These are phyloP conservation scores for Diaporthe nobilis DNA, from an alignment of 2,329 filamentous ascomycete genomes.

Conservation along the genomic window DNA sequence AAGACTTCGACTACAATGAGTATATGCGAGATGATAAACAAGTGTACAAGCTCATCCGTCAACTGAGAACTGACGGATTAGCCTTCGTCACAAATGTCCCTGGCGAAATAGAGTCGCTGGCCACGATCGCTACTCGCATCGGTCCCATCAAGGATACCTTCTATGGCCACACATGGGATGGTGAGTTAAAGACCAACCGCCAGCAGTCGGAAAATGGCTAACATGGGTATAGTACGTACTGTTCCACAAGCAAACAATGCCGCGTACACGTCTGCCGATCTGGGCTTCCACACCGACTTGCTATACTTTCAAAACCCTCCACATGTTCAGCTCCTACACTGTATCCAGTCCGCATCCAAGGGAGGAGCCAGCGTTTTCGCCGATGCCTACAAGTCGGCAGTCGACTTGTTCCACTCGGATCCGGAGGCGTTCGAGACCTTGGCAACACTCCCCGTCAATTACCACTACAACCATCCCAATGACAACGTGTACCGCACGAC, in stretches of 20 bases:
- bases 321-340: neutral
- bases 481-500: conserved; percentile 4
- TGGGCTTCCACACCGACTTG: neutral
- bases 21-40: neutral
- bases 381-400: neutral
- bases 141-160: neutral
- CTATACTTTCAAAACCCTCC: neutral
- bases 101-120: neutral
- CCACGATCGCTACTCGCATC: neutral
- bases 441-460: neutral
- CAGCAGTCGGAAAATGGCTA: neutral
- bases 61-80: neutral
- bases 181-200: neutral
- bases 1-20: neutral
- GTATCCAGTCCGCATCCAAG: neutral
- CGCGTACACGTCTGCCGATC: neutral
- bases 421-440: neutral
- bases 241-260: neutral
- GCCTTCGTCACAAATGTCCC: neutral
- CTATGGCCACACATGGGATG: neutral
- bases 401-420: neutral
- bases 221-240: neutral
- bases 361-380: neutral
- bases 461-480: neutral
- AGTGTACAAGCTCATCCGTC: neutral